These are phyloP conservation scores for Cyberlindnera nakhonratchasimensis DNA, from an alignment of 805 yeast genomes.

Conservation along the genomic window DNA sequence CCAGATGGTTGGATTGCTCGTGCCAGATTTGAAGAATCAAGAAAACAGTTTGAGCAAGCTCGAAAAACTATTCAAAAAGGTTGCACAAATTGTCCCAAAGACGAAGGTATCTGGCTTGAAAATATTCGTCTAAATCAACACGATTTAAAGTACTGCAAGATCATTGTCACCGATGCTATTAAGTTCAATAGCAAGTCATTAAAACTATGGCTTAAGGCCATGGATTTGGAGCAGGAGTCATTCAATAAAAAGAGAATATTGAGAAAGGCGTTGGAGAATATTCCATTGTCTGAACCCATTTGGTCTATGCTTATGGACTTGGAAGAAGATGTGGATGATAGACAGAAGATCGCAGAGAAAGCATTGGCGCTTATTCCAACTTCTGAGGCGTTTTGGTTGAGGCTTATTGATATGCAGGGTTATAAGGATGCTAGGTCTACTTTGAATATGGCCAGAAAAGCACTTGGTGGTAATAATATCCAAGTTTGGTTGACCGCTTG, in stretches of 20 bases:
- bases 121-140: constrained; percentile 57
- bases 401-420: constrained; percentile 43
- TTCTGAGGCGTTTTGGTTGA: constrained; percentile 64
- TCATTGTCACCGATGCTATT: constrained; percentile 65
- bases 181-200: constrained; percentile 51
- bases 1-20: constrained; percentile 85
- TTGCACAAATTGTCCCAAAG: constrained; percentile 59
- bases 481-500: constrained; percentile 70
- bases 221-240: constrained; percentile 57
- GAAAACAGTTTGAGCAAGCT: constrained; percentile 54
- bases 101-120: constrained; percentile 81
- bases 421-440: constrained; percentile 49
- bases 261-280: constrained; percentile 65
- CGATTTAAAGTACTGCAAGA: constrained; percentile 45
- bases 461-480: constrained; percentile 39
- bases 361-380: constrained; percentile 69
- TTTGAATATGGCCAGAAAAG: constrained; percentile 58
- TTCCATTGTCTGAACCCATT: constrained; percentile 54
- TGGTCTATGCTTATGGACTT: constrained; percentile 66
- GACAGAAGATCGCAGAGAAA: constrained; percentile 50
- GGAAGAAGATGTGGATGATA: constrained; percentile 52
- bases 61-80: constrained; percentile 66
- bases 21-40: constrained; percentile 72
- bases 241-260: constrained; percentile 53
- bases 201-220: constrained; percentile 70